Percentiles rank a stretch among this genome's conserved stretches.
Evolutionary conservation across 768 basidiomycete genomes (phyloP).

Genomic region (Tylopilus plumbeoviolaceoides): DNA sequence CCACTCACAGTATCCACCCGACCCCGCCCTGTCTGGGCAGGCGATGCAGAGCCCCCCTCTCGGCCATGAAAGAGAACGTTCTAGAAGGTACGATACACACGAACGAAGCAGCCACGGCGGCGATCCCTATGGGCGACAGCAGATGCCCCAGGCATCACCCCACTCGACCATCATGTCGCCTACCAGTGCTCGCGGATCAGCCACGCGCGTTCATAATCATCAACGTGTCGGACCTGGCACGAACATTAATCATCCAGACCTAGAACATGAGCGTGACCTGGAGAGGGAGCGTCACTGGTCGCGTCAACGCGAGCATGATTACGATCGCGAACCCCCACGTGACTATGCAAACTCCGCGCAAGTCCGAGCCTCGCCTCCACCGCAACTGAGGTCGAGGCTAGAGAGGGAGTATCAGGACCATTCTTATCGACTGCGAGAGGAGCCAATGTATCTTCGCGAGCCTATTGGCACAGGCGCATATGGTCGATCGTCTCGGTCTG

Average conservation of each 20-base stretch:
- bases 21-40: slow-evolving; percentile 42
- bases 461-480: slow-evolving; percentile 29
- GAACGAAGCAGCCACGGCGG: slow-evolving; percentile 36
- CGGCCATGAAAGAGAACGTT: slow-evolving; percentile 38
- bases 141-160: slow-evolving; percentile 31
- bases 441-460: slow-evolving; percentile 29
- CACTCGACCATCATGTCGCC: slow-evolving; percentile 35
- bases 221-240: slow-evolving; percentile 64
- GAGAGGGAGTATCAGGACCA: slow-evolving; percentile 31
- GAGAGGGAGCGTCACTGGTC: slow-evolving; percentile 42
- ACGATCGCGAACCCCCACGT: slow-evolving; percentile 33
- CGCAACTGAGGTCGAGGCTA: slow-evolving; percentile 36
- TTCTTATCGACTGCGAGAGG: slow-evolving; percentile 29
- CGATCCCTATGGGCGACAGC: slow-evolving; percentile 31
- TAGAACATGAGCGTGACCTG: slow-evolving; percentile 39
- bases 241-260: slow-evolving; percentile 43
- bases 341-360: slow-evolving; percentile 27
- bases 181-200: slow-evolving; percentile 32
- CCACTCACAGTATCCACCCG: slow-evolving; percentile 44
- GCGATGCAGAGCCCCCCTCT: slow-evolving; percentile 48
- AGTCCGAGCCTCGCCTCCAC: slow-evolving; percentile 41
- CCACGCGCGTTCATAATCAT: slow-evolving; percentile 53
- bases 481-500: slow-evolving; percentile 48
- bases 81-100: slow-evolving; percentile 47
- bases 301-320: slow-evolving; percentile 41